Percentiles rank a stretch among this genome's conserved stretches.
Conservation (phyloP, 345 rosid genomes). For the Camelina hispida region DNA sequence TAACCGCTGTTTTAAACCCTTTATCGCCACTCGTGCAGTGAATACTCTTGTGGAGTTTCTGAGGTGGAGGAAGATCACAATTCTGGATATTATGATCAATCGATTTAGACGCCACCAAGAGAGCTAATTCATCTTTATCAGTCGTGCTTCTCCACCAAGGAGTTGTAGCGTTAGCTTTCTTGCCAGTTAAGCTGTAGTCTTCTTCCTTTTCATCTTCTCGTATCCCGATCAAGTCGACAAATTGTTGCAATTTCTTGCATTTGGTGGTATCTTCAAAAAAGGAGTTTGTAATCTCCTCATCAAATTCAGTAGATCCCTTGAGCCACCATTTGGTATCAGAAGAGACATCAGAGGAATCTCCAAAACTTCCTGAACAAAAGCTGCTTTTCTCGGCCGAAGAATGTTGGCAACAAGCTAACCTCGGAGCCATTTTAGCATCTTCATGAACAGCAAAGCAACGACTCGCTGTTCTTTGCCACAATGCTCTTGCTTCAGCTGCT, state of each 20-base stretch:
- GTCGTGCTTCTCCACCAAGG: slow-evolving; percentile 89
- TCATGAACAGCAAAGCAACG: slow-evolving; percentile 82
- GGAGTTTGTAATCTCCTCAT: slow-evolving; percentile 38
- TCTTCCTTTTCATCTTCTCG: slow-evolving; percentile 42
- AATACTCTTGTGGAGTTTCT: slow-evolving; percentile 48
- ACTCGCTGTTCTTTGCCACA: slow-evolving; percentile 86
- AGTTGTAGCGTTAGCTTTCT: slow-evolving; percentile 16
- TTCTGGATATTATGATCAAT: slow-evolving; percentile 62
- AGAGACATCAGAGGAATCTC: slow-evolving; percentile 56
- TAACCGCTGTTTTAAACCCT: slow-evolving; percentile 21
- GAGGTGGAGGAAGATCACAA: slow-evolving; percentile 93
- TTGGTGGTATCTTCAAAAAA: slow-evolving; percentile 38
- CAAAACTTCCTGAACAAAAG: slow-evolving; percentile 55
- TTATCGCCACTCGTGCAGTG: slow-evolving; percentile 35
- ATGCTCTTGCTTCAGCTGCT: slow-evolving; percentile 87
- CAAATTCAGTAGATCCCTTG: slow-evolving; percentile 49
- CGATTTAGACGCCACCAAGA: slow-evolving; percentile 76
- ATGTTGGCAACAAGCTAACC: slow-evolving; percentile 84
- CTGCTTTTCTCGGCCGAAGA: slow-evolving; percentile 54
- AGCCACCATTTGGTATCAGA: slow-evolving; percentile 96
- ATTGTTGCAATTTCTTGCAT: slow-evolving; percentile 47
- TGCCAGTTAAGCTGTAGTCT: slow-evolving; percentile 44
- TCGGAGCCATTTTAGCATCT: slow-evolving; percentile 94
- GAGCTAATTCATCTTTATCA: slow-evolving; percentile 79
- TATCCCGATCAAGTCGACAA: slow-evolving; percentile 50